Base-by-base conservation (phyloP, 2,329 filamentous ascomycete genomes). In the Blastomyces silverae region DNA sequence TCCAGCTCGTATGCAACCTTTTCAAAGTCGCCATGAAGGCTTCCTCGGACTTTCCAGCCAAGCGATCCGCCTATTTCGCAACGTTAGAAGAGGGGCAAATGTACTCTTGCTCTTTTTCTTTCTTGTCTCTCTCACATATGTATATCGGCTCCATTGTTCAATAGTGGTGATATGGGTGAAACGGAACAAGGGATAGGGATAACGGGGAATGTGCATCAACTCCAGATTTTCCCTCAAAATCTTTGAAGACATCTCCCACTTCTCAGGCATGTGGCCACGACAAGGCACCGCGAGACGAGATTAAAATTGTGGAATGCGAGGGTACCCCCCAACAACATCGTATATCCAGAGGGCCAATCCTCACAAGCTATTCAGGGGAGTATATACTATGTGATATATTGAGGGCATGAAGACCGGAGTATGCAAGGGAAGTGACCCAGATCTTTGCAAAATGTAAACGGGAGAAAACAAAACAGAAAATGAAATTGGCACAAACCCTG, bases 1-100 rank as follows among this genome's bases (percentile, higher is more conserved):
- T 86, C 84, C 31, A 88, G 75, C 31, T 85, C 84, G 73, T 84
- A 87, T 25, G 86, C 86, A 8, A 82, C 82, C 67, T 85, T 84
- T 69, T 86, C 85, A 71, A 88, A 88, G 8, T 82, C 82, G 0
- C 78, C 77, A 70, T 87, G 75, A 55, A 88, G 74, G 67, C 78
- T 81, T 0, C 84, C 85, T 64, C 83, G 78, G 0, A 80, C 79
- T 71, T 88, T 87, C 86, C 86, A 88, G 22, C 86, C 86, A 31
- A 88, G 73, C 1, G 82, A 82, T 1, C 86, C 86, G 44, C 85
- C 85, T 85, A 57, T 48, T n/a, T 61, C 46, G 17, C 10, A 61
- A 20, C 34, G 58, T 61, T n/a, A 61, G 39, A 20, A 61, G 20
- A 34, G 20, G 13, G 44, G 15, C 44, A 1, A 42, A 42, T 17